phyloP scores from a whole-genome alignment of 2,329 filamentous ascomycete species.

The Trichoderma sp. region DNA sequence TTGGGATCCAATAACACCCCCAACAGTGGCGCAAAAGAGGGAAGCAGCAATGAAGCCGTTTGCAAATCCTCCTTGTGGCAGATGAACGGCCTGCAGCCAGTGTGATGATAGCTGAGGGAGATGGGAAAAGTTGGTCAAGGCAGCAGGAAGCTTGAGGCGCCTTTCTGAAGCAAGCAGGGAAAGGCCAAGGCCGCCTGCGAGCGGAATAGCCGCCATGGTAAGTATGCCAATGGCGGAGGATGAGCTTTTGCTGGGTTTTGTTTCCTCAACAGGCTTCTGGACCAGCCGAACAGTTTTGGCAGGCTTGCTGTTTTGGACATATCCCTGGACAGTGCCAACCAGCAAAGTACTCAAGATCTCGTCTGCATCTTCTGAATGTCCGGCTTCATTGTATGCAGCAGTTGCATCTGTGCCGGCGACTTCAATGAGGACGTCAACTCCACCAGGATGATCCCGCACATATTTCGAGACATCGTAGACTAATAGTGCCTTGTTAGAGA shows the following conservation, averaged over 20 bases:
- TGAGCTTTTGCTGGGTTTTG: background rate
- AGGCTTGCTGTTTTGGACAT: constrained; percentile 26
- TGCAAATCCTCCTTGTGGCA: background rate
- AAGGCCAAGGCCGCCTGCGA: background rate
- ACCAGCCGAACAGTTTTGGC: constrained; percentile 20
- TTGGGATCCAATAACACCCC: background rate
- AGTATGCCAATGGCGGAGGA: background rate
- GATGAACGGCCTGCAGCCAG: background rate
- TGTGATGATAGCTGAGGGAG: background rate
- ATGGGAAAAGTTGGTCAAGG: background rate
- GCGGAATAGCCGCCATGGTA: background rate
- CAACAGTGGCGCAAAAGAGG: background rate
- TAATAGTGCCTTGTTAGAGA: constrained; percentile 29
- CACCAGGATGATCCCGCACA: constrained; percentile 65
- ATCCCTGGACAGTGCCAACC: constrained; percentile 43
- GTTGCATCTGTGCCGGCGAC: constrained; percentile 77
- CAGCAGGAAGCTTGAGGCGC: background rate
- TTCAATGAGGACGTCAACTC: constrained; percentile 75
- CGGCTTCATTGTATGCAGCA: constrained; percentile 80
- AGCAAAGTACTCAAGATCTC: constrained; percentile 45
- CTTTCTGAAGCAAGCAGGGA: background rate
- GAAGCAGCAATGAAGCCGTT: constrained; percentile 4
- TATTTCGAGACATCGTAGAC: constrained; percentile 63
- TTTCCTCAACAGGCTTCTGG: background rate
- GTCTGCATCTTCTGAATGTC: constrained; percentile 68